Evolutionary conservation across 2,329 filamentous ascomycete genomes (phyloP).

Genomic region (Aspergillus tamarii): DNA sequence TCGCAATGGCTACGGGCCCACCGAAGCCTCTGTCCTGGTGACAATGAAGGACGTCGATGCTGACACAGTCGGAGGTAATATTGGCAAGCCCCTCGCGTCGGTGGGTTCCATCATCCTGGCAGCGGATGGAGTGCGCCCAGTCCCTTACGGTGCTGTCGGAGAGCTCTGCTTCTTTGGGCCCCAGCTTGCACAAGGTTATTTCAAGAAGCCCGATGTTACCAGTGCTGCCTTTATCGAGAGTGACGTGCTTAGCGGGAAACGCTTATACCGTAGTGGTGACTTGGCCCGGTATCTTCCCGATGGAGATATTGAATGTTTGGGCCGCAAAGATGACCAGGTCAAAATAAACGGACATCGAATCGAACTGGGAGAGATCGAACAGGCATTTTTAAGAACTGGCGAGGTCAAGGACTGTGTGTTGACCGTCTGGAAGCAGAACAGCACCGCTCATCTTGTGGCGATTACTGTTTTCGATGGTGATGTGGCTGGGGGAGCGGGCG

Average conservation of each 20-base stretch:
- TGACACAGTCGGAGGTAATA: background rate
- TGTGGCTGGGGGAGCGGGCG: background rate
- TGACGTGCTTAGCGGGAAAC: background rate
- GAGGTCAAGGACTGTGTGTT: background rate
- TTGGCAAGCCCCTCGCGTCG: background rate
- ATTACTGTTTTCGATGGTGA: background rate
- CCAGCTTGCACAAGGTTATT: background rate
- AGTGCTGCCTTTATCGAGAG: background rate
- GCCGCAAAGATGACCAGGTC: constrained; percentile 63
- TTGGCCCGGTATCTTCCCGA: background rate
- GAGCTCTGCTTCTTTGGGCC: background rate
- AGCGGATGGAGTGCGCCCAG: background rate
- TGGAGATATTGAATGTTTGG: constrained; percentile 23
- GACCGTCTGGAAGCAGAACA: background rate
- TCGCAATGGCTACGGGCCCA: constrained; percentile 22
- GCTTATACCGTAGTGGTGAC: background rate
- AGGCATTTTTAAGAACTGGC: background rate
- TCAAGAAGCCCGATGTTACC: background rate
- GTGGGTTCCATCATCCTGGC: background rate
- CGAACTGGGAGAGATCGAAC: constrained; percentile 12
- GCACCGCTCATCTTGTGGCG: background rate
- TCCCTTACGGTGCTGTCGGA: background rate
- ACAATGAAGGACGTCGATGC: constrained; percentile 12
- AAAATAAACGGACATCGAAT: constrained; percentile 62
- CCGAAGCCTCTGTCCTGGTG: constrained; percentile 19